Base-by-base conservation (phyloP, 1,284 basidiomycete genomes). In the Fomitopsis betulina region DNA sequence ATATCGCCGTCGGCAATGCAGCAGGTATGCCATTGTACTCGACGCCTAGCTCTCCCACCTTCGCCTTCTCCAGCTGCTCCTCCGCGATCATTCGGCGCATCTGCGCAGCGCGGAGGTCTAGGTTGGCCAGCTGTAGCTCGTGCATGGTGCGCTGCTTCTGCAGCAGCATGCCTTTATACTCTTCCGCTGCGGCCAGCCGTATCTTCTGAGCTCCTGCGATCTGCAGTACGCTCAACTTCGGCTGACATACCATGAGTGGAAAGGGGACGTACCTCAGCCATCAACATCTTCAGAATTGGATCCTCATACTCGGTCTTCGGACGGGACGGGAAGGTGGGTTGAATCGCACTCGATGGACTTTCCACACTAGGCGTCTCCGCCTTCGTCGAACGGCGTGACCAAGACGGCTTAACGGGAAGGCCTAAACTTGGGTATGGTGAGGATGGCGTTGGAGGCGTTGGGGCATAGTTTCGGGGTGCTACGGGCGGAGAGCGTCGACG, bases 51-150 rank as follows among this genome's bases (percentile, higher is more conserved):
- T 72, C 67, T 15, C 87, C 86, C 30, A 71, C 72, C 30, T 80
- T 78, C 55, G 86, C 87, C 67, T 79, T 80, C 67, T 87, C 85
- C 61, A 85, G 67, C 63, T 86, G 85, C 61, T 67, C 66, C 58
- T 81, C 80, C 35, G 85, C 80, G 30, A 83, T 73, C 60, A 76
- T 76, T 54, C 84, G 77, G 55, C 85, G 78, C 56, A 73, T 74
- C 73, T 85, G 82, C 13, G 82, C 81, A 42, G 79, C 77, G 59
- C 76, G 76, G 57, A 88, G 68, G 60, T 90, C 87, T 38, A 87
- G 72, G 39, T 72, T 73, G 30, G 83, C 73, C 63, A 83, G 71
- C 30, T 87, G 84, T 5, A 86, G 71, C 65, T 90, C 88, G 56
- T 84, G 79, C 49, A 82, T 66, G 7, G 83, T 83, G 17, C 82